phyloP scores from a whole-genome alignment of 495 filamentous ascomycete genomes.

The Niebla homalea region DNA sequence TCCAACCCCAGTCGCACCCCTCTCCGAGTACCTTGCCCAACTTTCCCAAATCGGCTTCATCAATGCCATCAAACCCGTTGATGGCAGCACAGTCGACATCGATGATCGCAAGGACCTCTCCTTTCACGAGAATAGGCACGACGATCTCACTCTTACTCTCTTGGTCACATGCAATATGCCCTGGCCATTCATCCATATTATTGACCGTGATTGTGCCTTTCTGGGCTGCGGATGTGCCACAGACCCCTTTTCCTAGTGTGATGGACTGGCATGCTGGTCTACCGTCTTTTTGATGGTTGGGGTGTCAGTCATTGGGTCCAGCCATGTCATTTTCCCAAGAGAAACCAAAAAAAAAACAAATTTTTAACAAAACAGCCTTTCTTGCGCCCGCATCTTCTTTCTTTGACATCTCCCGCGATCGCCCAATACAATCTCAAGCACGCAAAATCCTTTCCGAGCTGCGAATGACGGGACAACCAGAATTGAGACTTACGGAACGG shows the following conservation, averaged over 20 bases:
- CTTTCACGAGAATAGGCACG: conserved; percentile 53
- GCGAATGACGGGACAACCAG: no score
- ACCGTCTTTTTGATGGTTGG: conserved; percentile 33
- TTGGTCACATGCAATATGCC: conserved; percentile 84
- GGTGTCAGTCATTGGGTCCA: background rate
- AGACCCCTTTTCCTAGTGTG: conserved; percentile 66
- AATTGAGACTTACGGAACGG: conserved; percentile 39
- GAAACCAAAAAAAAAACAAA: no score
- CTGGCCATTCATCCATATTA: conserved; percentile 66
- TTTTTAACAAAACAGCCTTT: no score
- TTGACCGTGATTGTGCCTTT: conserved; percentile 54
- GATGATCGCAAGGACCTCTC: conserved; percentile 72
- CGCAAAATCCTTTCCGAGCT: no score
- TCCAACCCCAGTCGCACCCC: conserved; percentile 53
- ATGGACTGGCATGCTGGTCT: conserved; percentile 84
- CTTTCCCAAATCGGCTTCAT: conserved; percentile 54
- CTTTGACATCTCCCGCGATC: no score
- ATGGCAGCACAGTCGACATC: conserved; percentile 69
- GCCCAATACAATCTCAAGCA: no score
- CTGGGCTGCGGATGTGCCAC: conserved; percentile 59
- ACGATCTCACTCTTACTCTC: conserved; percentile 82
- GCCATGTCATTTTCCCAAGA: background rate
- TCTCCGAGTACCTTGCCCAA: conserved; percentile 51
- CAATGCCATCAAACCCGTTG: conserved; percentile 63
- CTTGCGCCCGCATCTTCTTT: no score